A percentile compares a stretch with the other conserved stretches of the same genome.
Evolutionary conservation across 495 filamentous ascomycete species (phyloP).

Genomic region (Bryoglossum gracile): DNA sequence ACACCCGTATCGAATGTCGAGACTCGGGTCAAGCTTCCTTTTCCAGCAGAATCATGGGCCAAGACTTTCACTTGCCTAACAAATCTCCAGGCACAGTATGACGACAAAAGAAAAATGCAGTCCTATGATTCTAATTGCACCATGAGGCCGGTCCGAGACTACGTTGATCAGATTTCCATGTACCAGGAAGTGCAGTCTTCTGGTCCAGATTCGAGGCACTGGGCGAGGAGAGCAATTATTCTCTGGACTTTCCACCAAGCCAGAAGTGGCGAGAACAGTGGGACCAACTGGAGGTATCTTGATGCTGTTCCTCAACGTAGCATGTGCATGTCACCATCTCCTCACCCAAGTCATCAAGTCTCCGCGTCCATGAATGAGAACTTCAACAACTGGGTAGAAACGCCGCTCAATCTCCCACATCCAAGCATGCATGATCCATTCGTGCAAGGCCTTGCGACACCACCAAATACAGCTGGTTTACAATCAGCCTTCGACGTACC

Average conservation of each 20-base stretch:
- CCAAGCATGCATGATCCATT: slow-evolving; percentile 29
- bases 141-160: slow-evolving; percentile 11
- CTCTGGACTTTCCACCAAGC: slow-evolving; percentile 24
- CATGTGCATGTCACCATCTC: slow-evolving; percentile 36
- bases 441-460: slow-evolving; percentile 32
- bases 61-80: slow-evolving; percentile 37
- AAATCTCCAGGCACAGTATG: slow-evolving; percentile 10
- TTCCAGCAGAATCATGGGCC: slow-evolving; percentile 43
- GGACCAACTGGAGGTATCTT: slow-evolving; percentile 22
- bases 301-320: slow-evolving; percentile 24
- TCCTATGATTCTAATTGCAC: not conserved
- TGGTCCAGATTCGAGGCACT: slow-evolving; percentile 2
- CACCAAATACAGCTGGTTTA: slow-evolving; percentile 29
- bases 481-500: slow-evolving; percentile 27
- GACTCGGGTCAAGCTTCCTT: slow-evolving; percentile 36
- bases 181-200: slow-evolving; percentile 23
- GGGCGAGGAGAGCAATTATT: slow-evolving; percentile 18
- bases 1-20: slow-evolving; percentile 32
- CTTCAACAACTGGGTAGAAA: slow-evolving; percentile 28
- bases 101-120: slow-evolving; percentile 6
- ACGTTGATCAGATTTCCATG: slow-evolving; percentile 23
- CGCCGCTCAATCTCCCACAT: slow-evolving; percentile 19
- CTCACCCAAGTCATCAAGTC: slow-evolving; percentile 35
- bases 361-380: slow-evolving; percentile 39
- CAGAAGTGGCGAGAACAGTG: slow-evolving; percentile 2